phyloP scores from a whole-genome alignment of 495 filamentous ascomycete genomes.

The Paragyromitra xinjiangensis region DNA sequence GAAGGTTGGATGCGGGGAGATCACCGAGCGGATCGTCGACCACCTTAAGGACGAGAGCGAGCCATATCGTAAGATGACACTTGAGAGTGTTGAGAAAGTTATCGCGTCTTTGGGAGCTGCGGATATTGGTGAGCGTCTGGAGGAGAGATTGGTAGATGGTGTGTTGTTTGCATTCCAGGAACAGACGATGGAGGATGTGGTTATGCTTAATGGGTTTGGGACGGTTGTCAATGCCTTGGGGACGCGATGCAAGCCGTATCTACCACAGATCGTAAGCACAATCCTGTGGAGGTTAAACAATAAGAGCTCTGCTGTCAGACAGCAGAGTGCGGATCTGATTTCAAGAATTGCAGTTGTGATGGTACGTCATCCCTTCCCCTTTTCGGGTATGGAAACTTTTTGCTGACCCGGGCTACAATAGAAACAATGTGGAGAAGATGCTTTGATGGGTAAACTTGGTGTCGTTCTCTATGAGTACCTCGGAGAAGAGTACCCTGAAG shows the following conservation, averaged over 20 bases:
- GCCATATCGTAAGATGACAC: conserved; percentile 98
- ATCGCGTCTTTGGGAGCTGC: conserved; percentile 91
- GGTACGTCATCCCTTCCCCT: conserved; percentile 58
- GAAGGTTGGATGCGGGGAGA: conserved; percentile 95
- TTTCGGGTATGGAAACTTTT: conserved; percentile 20
- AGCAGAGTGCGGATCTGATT: conserved; percentile 96
- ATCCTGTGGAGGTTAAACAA: conserved; percentile 99
- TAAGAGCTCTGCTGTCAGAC: conserved; percentile 92
- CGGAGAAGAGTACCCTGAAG: conserved; percentile 98
- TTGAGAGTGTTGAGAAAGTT: conserved; percentile 96
- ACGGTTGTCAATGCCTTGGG: conserved; percentile 96
- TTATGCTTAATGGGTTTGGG: conserved; percentile 98
- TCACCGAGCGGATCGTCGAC: conserved; percentile 88
- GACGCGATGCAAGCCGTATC: conserved; percentile 92
- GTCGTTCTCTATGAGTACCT: conserved; percentile 98
- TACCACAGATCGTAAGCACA: conserved; percentile 94
- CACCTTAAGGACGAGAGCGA: conserved; percentile 99
- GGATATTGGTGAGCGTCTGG: conserved; percentile 89
- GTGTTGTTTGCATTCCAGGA: conserved; percentile 98
- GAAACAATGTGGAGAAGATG: conserved; percentile 96
- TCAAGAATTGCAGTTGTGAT: conserved; percentile 97
- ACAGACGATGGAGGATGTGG: conserved; percentile 93
- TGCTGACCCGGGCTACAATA: conserved; percentile 36
- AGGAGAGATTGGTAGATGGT: conserved; percentile 93
- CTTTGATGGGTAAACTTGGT: conserved; percentile 92